A percentile compares a stretch with the other conserved stretches of the same genome.
Evolutionary conservation across 1,139 yeast genomes (phyloP).

Genomic region (Yamadazyma triangularis): DNA sequence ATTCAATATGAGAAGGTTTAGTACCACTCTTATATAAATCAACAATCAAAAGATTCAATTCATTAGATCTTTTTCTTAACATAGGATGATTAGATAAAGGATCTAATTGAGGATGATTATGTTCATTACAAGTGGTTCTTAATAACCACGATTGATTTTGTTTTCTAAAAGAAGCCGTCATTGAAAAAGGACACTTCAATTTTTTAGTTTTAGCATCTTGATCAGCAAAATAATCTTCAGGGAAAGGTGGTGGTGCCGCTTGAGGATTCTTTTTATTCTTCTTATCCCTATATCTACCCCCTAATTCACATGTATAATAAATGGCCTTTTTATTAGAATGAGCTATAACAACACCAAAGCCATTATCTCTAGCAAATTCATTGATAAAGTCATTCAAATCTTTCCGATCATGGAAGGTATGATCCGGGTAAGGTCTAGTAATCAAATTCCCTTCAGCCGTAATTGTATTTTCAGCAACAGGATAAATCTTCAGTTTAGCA

Average conservation of each 20-base stretch:
- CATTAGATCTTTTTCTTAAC: slow-evolving; percentile 52
- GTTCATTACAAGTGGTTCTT: slow-evolving; percentile 52
- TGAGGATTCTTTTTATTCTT: slow-evolving; percentile 36
- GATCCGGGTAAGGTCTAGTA: slow-evolving; percentile 54
- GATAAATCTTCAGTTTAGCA: slow-evolving; percentile 43
- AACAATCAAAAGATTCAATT: slow-evolving; percentile 48
- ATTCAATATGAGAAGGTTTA: slow-evolving; percentile 54
- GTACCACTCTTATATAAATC: slow-evolving; percentile 54
- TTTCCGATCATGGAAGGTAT: slow-evolving; percentile 45
- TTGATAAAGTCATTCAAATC: slow-evolving; percentile 52
- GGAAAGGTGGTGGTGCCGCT: slow-evolving; percentile 16
- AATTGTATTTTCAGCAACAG: slow-evolving; percentile 44
- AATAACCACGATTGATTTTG: slow-evolving; percentile 49
- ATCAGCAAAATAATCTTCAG: slow-evolving; percentile 37
- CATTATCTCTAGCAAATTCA: slow-evolving; percentile 55
- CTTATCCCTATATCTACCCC: slow-evolving; percentile 54
- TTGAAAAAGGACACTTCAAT: slow-evolving; percentile 53
- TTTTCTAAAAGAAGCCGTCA: slow-evolving; percentile 54
- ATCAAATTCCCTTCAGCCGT: slow-evolving; percentile 49
- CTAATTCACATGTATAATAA: slow-evolving; percentile 56
- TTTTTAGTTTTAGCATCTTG: slow-evolving; percentile 48
- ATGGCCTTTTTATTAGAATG: slow-evolving; percentile 57
- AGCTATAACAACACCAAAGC: slow-evolving; percentile 57
- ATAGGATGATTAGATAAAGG: slow-evolving; percentile 55
- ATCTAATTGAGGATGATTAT: slow-evolving; percentile 56